Conservation (phyloP, 208 protist species). For the Acanthamoeba castellanii region DNA sequence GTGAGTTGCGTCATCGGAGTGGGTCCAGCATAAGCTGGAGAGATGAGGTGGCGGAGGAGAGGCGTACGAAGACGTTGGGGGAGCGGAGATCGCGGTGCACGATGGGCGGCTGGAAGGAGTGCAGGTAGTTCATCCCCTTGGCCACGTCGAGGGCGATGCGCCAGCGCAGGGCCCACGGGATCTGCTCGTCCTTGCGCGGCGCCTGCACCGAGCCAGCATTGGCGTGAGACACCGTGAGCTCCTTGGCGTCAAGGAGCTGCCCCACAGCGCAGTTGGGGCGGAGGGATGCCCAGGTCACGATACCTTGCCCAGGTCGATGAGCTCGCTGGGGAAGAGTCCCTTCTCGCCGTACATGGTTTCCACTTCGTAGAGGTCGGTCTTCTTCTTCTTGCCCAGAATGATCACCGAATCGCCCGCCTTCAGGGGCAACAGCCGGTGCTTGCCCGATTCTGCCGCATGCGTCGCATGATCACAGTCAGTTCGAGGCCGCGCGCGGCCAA, state of each 20-base stretch:
- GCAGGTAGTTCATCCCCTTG: conserved; percentile 65
- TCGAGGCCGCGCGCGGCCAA: background rate
- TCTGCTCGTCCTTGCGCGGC: background rate
- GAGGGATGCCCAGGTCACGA: too few relatives aligned
- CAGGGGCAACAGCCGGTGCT: background rate
- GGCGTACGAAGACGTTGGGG: conserved; percentile 79
- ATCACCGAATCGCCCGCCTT: conserved; percentile 4
- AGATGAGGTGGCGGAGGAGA: background rate
- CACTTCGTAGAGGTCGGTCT: background rate
- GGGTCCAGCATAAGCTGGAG: background rate
- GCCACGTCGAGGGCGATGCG: conserved; percentile 80
- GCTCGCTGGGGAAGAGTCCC: conserved; percentile 2
- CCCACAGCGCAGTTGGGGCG: too few relatives aligned
- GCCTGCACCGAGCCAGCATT: background rate
- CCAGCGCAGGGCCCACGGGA: conserved; percentile 54
- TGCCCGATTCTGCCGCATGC: background rate
- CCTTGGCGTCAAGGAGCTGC: background rate
- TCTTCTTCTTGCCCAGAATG: conserved; percentile 13
- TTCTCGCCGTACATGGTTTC: background rate
- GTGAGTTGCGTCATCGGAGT: too few relatives aligned
- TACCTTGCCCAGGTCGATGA: background rate
- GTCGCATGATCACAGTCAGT: background rate
- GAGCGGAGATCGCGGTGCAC: conserved; percentile 81
- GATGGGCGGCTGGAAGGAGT: conserved; percentile 76
- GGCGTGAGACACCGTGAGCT: background rate